phyloP scores from a whole-genome alignment of 345 rosid species.

The Populus tremula region DNA sequence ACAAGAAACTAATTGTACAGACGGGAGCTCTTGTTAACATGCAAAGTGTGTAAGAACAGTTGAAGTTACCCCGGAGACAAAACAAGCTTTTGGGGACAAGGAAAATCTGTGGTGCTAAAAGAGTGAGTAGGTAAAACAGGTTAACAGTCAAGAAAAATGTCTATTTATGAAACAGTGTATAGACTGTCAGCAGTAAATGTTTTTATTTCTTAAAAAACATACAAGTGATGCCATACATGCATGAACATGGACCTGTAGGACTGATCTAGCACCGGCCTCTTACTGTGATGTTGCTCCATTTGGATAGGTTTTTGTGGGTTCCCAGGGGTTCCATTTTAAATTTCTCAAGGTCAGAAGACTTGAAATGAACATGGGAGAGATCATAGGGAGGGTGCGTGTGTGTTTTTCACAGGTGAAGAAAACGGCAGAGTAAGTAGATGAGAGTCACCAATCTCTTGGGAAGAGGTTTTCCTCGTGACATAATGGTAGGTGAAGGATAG shows the following conservation, averaged over 20 bases:
- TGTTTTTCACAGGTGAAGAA: not conserved
- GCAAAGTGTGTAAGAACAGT: not conserved
- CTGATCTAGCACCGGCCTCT: not conserved
- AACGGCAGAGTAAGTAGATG: constrained; percentile 9
- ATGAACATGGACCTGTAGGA: not conserved
- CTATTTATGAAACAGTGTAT: not conserved
- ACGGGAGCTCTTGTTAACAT: not conserved
- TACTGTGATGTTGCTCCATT: not conserved
- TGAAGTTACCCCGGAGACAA: not conserved
- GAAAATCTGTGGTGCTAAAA: not conserved
- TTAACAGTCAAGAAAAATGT: constrained; percentile 13
- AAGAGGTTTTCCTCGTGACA: not conserved
- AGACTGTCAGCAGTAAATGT: not conserved
- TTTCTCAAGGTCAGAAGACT: not conserved
- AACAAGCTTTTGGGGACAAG: not conserved
- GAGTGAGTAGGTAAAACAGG: constrained; percentile 18
- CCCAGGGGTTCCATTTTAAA: not conserved
- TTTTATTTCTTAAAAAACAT: not conserved
- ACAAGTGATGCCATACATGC: constrained; percentile 4
- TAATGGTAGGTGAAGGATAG: constrained; percentile 12
- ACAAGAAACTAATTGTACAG: not conserved
- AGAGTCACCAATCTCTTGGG: not conserved
- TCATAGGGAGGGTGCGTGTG: not conserved
- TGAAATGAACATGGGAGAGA: not conserved
- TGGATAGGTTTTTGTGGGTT: not conserved